Evolutionary conservation across 441 rosid species (phyloP), one percentile per base, ranked within the genome.

Genomic region (Populus hybrid): DNA sequence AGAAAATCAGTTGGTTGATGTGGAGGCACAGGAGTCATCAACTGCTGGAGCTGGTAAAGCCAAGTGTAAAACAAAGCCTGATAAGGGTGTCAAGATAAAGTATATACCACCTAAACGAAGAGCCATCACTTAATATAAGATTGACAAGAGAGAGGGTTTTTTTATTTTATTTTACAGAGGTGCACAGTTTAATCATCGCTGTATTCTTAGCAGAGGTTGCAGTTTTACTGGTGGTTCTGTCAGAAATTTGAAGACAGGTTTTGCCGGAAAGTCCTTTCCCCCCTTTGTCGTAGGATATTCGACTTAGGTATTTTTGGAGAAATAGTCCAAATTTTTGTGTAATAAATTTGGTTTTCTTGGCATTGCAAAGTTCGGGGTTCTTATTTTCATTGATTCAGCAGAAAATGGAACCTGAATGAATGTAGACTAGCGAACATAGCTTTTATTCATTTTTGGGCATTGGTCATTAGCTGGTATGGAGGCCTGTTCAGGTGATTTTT

Each of bases 41-140:
- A 73, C 70, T 19, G 65, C 57, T 2, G 86, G 82, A 36, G 73
- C 75, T 74, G 82, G 74, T 72, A 89, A 77, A 78, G 80, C 81
- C 65, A 87, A 84, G 83, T 83, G 82, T 80, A 83, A 84, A 84
- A 77, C 69, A 77, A 92, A 87, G 81, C 85, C 88, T 3, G 97
- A 87, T 67, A 91, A 87, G 79, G 89, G 89, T 69, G 79, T 83
- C 26, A 94, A 89, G 90, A 86, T 91, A 79, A 90, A 88, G 85
- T 94, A 94, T 75, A 88, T 94, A 79, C 24, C 24, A 24, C 93
- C 94, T 0, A 94, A 92, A 82, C 94, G 85, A 80, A 90, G 85
- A 86, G 80, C 83, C 34, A 69, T 81, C 72, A 79, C 81, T 78
- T 86, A 83, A 79, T 80, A 71, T 79, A 59, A 59, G 72, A 35